phyloP scores from a whole-genome alignment of 2,329 filamentous ascomycete species.

The Nakataea oryzae region DNA sequence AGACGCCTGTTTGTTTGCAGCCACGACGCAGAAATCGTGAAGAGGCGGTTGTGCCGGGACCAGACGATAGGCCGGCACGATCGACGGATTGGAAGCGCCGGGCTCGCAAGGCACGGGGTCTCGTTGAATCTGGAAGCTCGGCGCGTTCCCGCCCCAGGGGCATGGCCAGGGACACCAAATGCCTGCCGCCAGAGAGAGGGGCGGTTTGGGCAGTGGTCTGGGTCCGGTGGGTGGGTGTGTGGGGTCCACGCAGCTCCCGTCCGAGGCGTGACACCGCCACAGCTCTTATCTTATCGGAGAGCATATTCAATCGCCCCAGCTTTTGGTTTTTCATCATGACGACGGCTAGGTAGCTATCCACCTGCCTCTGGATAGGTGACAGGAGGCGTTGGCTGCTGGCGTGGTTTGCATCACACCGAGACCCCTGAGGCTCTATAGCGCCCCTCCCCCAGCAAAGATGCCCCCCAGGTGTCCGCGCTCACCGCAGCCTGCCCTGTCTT shows the following conservation, averaged over 20 bases:
- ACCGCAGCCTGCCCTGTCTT: conserved; percentile 29
- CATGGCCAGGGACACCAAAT: not conserved
- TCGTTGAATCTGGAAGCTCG: not conserved
- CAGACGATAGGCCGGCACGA: not conserved
- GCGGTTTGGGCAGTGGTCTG: not conserved
- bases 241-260: not conserved
- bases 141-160: no score
- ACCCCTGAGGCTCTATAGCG: no score
- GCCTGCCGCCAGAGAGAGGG: no score
- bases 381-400: no score
- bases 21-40: not conserved
- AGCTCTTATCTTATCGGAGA: not conserved
- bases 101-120: not conserved
- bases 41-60: not conserved
- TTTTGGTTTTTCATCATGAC: not conserved
- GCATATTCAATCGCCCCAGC: not conserved
- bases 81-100: not conserved
- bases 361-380: no score
- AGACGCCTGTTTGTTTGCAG: not conserved
- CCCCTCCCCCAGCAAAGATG: conserved; percentile 26
- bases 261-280: not conserved
- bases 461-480: conserved; percentile 26
- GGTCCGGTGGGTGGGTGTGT: not conserved
- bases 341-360: no score
- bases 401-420: not conserved